Conservation (phyloP, 2,329 filamentous ascomycete species). For the Cladophialophora yegresii region DNA sequence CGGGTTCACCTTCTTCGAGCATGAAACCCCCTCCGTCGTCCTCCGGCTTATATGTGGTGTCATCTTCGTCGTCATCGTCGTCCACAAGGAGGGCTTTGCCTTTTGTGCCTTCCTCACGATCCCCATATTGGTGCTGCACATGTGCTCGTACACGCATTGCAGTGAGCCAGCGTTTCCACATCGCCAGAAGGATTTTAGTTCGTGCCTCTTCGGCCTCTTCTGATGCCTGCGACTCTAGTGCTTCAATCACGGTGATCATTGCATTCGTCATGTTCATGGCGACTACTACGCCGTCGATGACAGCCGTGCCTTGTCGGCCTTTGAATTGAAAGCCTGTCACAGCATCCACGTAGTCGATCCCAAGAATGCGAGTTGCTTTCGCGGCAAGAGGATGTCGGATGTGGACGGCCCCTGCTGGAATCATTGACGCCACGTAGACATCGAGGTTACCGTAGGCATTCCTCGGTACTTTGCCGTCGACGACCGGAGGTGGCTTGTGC, state of each 20-base stretch:
- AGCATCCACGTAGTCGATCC: conserved; percentile 84
- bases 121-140: conserved; percentile 60
- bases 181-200: conserved; percentile 52
- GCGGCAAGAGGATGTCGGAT: conserved; percentile 57
- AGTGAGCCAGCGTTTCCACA: conserved; percentile 63
- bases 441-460: conserved; percentile 66
- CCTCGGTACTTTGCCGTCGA: conserved; percentile 67
- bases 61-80: conserved; percentile 42
- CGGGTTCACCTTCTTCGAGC: conserved; percentile 37
- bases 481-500: conserved; percentile 75
- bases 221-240: conserved; percentile 66
- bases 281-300: conserved; percentile 76
- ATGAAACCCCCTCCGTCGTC: conserved; percentile 46
- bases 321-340: conserved; percentile 88
- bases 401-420: conserved; percentile 62
- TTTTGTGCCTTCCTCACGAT: conserved; percentile 24
- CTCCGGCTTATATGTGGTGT: conserved; percentile 38
- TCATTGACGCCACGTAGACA: conserved; percentile 65
- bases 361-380: conserved; percentile 64
- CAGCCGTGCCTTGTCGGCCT: conserved; percentile 80
- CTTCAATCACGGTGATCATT: conserved; percentile 67
- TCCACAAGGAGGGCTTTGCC: conserved; percentile 39
- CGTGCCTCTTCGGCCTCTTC: conserved; percentile 62
- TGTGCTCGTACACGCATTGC: conserved; percentile 71
- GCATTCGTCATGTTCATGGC: conserved; percentile 71